Conservation (phyloP, 2,329 filamentous ascomycete genomes). For the Fusarium nelsonii region DNA sequence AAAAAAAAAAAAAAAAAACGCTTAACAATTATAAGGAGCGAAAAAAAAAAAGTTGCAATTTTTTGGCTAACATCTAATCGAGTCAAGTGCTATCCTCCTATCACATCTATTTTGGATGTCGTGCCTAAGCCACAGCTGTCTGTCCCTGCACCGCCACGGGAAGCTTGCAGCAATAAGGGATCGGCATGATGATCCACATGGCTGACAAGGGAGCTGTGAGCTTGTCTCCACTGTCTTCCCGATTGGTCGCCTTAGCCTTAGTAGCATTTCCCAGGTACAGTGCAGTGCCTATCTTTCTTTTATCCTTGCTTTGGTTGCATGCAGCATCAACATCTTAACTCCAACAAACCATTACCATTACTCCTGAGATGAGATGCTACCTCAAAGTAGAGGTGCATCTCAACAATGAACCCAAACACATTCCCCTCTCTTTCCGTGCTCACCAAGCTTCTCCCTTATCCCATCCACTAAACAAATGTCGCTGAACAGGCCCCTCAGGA, state of each 20-base stretch:
- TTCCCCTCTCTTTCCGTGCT: neutral
- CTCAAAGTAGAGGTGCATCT: neutral
- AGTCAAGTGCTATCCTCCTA: conserved; percentile 19
- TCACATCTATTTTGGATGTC: neutral
- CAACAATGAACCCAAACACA: neutral
- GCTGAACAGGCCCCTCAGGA: conserved; percentile 28
- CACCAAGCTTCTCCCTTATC: neutral
- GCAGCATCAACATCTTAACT: conserved; percentile 1
- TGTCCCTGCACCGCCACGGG: conserved; percentile 21
- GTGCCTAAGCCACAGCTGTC: conserved; percentile 20
- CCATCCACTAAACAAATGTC: conserved; percentile 32
- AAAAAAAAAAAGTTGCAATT: conserved; percentile 14
- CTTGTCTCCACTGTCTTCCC: conserved; percentile 33
- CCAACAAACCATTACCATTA: conserved; percentile 3
- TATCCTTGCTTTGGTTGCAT: conserved; percentile 15
- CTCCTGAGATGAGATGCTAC: neutral
- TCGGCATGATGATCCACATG: conserved; percentile 37
- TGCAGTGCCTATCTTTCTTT: neutral
- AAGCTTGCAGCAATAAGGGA: neutral
- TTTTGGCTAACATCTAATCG: conserved; percentile 33
- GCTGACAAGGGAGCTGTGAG: conserved; percentile 29
- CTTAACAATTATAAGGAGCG: conserved; percentile 5
- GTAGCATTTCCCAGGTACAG: no score
- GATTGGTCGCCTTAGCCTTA: conserved; percentile 39
- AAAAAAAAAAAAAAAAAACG: conserved; percentile 19